phyloP scores from a whole-genome alignment of 169 alveolate species.

The Plasmodium inui region DNA sequence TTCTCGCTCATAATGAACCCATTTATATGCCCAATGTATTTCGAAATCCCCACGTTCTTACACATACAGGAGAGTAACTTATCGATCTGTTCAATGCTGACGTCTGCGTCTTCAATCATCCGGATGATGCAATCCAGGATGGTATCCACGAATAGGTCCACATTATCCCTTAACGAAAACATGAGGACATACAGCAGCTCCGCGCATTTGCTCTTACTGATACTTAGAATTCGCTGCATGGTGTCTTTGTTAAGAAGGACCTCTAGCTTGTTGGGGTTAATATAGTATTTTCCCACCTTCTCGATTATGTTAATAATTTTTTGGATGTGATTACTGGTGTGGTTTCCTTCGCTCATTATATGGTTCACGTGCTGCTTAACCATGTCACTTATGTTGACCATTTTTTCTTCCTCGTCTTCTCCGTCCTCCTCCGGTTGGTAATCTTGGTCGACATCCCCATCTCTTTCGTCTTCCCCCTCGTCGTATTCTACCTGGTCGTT shows the following conservation, averaged over 20 bases:
- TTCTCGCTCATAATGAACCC: conserved; percentile 35
- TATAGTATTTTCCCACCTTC: conserved; percentile 47
- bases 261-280: conserved; percentile 54
- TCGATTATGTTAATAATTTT: conserved; percentile 62
- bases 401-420: conserved; percentile 60
- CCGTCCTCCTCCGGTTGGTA: not conserved
- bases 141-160: conserved; percentile 25
- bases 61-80: conserved; percentile 41
- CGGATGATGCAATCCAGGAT: conserved; percentile 26
- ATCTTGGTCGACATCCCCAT: not conserved
- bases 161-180: conserved; percentile 58
- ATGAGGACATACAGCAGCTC: conserved; percentile 31
- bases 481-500: not conserved
- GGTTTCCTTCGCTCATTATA: conserved; percentile 17
- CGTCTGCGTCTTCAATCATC: conserved; percentile 38
- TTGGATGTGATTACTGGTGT: not conserved
- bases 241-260: conserved; percentile 26
- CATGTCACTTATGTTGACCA: conserved; percentile 39
- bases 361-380: conserved; percentile 23
- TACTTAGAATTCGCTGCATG: conserved; percentile 10
- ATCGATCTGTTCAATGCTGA: conserved; percentile 43
- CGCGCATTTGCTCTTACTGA: conserved; percentile 58
- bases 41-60: conserved; percentile 57
- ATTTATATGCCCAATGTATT: conserved; percentile 51
- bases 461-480: not conserved